Percentiles rank a stretch among this genome's conserved stretches.
phyloP scores from a whole-genome alignment of 163 green algal genomes.

The Scenedesmus sp. region DNA sequence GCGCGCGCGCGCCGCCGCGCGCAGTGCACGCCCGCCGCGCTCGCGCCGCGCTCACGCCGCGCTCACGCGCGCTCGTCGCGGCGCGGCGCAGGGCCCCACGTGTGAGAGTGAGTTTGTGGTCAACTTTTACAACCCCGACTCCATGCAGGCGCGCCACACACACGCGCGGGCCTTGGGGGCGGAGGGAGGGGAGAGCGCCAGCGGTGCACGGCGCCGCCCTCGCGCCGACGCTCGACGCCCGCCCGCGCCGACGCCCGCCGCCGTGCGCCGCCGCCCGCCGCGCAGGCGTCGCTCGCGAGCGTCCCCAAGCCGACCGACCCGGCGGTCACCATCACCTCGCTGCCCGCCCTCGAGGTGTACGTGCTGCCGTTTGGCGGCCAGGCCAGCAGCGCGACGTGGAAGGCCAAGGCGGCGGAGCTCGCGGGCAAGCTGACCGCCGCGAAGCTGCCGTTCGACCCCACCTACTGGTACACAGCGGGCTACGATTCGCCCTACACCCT shows the following conservation, averaged over 20 bases:
- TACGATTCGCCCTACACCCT: constrained; percentile 38
- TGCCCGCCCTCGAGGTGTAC: constrained; percentile 40
- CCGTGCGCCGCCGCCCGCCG: too few species aligned
- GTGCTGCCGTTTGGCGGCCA: constrained; percentile 31
- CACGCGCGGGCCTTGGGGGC: too few species aligned
- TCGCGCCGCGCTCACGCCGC: too few species aligned
- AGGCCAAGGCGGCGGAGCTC: not conserved
- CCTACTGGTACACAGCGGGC: not conserved
- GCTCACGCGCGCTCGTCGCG: too few species aligned
- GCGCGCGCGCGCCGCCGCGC: too few species aligned
- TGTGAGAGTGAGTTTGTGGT: constrained; percentile 28
- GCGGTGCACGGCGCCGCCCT: too few species aligned
- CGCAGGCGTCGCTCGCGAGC: too few species aligned
- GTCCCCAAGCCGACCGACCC: constrained; percentile 20
- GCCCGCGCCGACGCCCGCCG: too few species aligned
- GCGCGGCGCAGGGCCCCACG: constrained; percentile 18
- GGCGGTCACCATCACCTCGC: constrained; percentile 7
- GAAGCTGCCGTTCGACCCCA: constrained; percentile 27
- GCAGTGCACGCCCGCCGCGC: too few species aligned
- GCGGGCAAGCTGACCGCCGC: constrained; percentile 20
- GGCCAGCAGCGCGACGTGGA: not conserved
- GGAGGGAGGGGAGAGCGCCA: too few species aligned
- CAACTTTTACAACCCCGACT: constrained; percentile 32
- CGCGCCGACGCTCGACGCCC: too few species aligned
- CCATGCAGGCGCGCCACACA: too few species aligned